These are phyloP conservation scores for Bruguiera sexangula DNA, from an alignment of 345 rosid species.

Conservation along the genomic window DNA sequence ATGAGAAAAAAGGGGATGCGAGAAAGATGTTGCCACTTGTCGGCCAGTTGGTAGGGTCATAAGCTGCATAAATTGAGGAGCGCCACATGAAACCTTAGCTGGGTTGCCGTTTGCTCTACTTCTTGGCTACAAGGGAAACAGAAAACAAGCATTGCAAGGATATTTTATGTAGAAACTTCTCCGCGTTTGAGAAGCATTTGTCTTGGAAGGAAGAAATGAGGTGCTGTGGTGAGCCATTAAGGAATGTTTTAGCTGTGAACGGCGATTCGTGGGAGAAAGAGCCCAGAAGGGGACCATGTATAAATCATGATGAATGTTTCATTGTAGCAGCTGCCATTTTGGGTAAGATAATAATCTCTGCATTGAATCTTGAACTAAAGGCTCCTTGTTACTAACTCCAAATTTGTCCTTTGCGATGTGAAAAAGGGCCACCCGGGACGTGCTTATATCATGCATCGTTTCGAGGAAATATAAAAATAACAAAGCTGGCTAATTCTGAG, in stretches of 20 bases:
- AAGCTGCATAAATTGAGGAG: slow-evolving; percentile 26
- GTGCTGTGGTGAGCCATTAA: slow-evolving; percentile 25
- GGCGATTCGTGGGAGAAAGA: slow-evolving; percentile 7
- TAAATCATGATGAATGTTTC: slow-evolving; percentile 14
- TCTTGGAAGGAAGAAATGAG: slow-evolving; percentile 32
- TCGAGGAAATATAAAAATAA: no score
- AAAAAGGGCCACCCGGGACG: no score
- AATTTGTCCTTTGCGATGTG: no score
- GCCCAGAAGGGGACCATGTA: slow-evolving; percentile 42
- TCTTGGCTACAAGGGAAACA: slow-evolving; percentile 35
- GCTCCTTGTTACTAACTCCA: no score
- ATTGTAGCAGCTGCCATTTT: no score
- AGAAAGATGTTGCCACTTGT: slow-evolving; percentile 22
- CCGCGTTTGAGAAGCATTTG: slow-evolving; percentile 24
- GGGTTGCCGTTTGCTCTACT: slow-evolving; percentile 32
- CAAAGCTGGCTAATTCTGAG: no score
- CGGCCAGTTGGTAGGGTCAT: slow-evolving; percentile 40
- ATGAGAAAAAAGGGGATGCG: no score
- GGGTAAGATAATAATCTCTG: no score
- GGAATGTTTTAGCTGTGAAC: slow-evolving; percentile 31
- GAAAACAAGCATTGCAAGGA: slow-evolving; percentile 10
- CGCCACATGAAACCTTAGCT: slow-evolving; percentile 31
- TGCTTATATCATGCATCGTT: no score
- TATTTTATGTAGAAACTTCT: not conserved
- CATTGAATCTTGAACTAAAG: no score